phyloP scores from a whole-genome alignment of 2,329 filamentous ascomycete species.

The Scytalidium lignicola region DNA sequence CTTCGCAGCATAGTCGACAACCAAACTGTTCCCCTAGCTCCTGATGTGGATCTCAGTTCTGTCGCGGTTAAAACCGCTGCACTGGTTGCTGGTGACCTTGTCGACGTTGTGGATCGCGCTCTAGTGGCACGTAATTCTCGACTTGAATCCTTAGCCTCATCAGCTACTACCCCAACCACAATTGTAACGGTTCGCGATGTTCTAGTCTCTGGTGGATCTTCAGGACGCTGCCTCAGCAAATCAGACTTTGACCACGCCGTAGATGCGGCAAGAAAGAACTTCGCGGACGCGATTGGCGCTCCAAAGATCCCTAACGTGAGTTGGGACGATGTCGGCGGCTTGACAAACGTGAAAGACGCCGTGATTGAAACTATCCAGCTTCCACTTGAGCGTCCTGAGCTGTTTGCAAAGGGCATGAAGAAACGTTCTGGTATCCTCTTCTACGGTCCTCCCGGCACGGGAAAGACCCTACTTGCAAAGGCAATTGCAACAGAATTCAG shows the following conservation, averaged over 20 bases:
- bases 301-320: constrained; percentile 97
- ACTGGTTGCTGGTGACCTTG: constrained; percentile 86
- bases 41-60: constrained; percentile 75
- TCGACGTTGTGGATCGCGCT: constrained; percentile 90
- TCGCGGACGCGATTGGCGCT: constrained; percentile 93
- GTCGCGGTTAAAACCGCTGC: constrained; percentile 95
- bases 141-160: constrained; percentile 64
- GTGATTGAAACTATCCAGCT: constrained; percentile 95
- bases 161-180: constrained; percentile 34
- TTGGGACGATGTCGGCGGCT: constrained; percentile 92
- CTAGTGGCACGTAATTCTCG: constrained; percentile 70
- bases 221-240: constrained; percentile 72
- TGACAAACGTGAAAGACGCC: constrained; percentile 94
- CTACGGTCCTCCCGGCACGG: constrained; percentile 85
- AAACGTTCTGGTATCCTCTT: constrained; percentile 92
- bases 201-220: constrained; percentile 78
- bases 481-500: constrained; percentile 92
- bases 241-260: constrained; percentile 89
- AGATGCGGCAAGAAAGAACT: constrained; percentile 93
- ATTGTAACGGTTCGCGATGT: constrained; percentile 71
- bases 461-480: constrained; percentile 88
- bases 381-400: constrained; percentile 82
- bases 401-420: constrained; percentile 97
- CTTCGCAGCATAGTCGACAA: constrained; percentile 73
- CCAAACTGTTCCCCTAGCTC: constrained; percentile 69